phyloP scores from a whole-genome alignment of 768 basidiomycete genomes.

The Rossbeevera mucosa region DNA sequence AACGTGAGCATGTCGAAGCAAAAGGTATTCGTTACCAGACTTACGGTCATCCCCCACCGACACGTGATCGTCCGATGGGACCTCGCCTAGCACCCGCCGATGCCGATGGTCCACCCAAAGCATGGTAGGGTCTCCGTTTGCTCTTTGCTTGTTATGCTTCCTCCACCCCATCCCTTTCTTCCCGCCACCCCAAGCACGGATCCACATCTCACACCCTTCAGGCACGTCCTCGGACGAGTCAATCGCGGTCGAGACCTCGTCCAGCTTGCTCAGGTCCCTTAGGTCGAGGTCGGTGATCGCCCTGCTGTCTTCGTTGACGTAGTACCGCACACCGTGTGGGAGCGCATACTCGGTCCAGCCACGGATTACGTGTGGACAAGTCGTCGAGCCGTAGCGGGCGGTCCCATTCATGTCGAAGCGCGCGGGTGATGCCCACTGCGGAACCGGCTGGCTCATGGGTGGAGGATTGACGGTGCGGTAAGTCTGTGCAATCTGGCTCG shows the following conservation, averaged over 20 bases:
- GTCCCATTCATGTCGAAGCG: conserved; percentile 29
- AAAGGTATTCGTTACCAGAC: conserved; percentile 6
- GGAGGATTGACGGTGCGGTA: conserved; percentile 18
- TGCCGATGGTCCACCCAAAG: conserved; percentile 67
- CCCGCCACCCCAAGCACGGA: conserved; percentile 39
- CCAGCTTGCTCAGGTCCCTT: conserved; percentile 46
- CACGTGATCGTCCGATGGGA: conserved; percentile 31
- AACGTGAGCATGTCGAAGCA: not conserved
- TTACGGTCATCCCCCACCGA: conserved; percentile 40
- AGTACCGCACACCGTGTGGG: conserved; percentile 72
- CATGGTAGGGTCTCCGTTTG: conserved; percentile 34
- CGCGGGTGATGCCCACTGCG: conserved; percentile 25
- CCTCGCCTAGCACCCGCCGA: conserved; percentile 47
- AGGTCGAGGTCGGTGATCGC: conserved; percentile 72
- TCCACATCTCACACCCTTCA: conserved; percentile 59
- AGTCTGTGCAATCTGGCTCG: conserved; percentile 22
- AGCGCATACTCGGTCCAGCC: conserved; percentile 76
- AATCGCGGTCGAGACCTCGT: conserved; percentile 33
- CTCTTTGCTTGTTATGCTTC: conserved; percentile 28
- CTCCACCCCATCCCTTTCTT: conserved; percentile 26
- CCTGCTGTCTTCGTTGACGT: conserved; percentile 55
- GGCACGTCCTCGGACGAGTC: conserved; percentile 31
- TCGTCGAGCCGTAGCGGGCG: conserved; percentile 29
- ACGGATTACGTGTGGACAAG: conserved; percentile 28
- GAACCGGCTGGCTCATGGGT: conserved; percentile 25